A percentile compares a stretch with the other conserved stretches of the same genome.
These are phyloP conservation scores for Narthecium ossifragum DNA, from an alignment of 106 monocot genomes.

Conservation along the genomic window DNA sequence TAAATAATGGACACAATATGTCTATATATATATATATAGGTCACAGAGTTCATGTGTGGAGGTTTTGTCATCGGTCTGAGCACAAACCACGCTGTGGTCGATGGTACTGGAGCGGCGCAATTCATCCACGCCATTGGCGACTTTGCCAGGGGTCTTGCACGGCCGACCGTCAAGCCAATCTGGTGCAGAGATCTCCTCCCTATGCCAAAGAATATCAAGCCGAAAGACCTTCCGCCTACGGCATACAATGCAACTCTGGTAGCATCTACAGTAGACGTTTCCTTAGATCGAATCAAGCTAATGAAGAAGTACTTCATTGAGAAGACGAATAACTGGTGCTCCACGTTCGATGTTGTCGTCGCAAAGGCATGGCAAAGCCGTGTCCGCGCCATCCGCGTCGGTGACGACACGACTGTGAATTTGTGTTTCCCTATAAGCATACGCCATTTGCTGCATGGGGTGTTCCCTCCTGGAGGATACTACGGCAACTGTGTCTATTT, in stretches of 20 bases:
- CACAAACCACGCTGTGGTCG: neutral
- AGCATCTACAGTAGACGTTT: neutral
- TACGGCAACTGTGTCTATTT: conserved; percentile 33
- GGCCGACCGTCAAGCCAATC: neutral
- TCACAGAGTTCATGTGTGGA: neutral
- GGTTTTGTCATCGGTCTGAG: neutral
- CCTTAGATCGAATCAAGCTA: neutral
- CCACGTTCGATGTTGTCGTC: neutral
- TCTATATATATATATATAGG: neutral
- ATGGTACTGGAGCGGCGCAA: neutral
- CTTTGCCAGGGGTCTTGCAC: neutral
- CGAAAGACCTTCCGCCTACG: neutral
- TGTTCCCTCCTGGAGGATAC: conserved; percentile 9
- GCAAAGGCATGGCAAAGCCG: neutral
- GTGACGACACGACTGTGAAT: neutral
- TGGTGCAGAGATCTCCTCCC: neutral
- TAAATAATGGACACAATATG: neutral
- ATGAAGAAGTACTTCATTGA: neutral
- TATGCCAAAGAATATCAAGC: neutral
- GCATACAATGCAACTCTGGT: neutral
- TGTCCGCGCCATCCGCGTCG: neutral
- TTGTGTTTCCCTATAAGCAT: conserved; percentile 25
- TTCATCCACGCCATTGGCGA: neutral
- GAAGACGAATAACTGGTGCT: neutral
- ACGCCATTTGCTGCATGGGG: conserved; percentile 15